Base-by-base conservation (phyloP, 2,329 filamentous ascomycete species). In the Botrytis squamosa region DNA sequence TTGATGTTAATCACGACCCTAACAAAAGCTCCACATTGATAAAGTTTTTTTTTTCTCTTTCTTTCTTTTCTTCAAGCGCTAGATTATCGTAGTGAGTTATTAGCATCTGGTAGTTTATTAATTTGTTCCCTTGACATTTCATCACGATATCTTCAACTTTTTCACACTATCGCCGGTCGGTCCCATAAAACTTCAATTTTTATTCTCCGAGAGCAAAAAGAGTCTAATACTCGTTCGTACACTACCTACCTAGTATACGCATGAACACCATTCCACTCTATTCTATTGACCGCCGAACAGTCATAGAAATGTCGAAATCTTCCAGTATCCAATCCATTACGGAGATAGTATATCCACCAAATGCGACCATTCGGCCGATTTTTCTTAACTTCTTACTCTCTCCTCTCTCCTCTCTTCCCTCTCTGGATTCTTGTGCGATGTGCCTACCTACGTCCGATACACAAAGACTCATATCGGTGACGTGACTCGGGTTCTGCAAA, bases 331-430 rank as follows among this genome's bases (percentile, higher is more conserved):
- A 7, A n/a, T 7, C 49, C 12, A n/a, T n/a, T 16, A 7, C 25
- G 49, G 49, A n/a, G 12, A 55, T 18, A 10, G 33, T 46, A 67
- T 40, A 55, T 67, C 46, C 64, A 40, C 44, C 33, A 10, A 29
- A 29, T 49, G 57, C 55, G 57, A 46, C 40, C 20, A 40, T 70
- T 63, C 57, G 68, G 68, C 68, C 68, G 68, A 70, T 46, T 4
- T 22, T 12, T 33, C 25, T 18, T 12, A 14, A 25, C 22, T 52
- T 52, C 49, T 52, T n/a, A 14, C 46, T 25, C 40, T 42, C 40
- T 44, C 0, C 42, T 18, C 22, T 52, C 25, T 25, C 3, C 18
- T 22, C 4, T 25, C 46, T 25, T 25, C 46, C 9, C 25, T n/a
- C 25, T 14, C 12, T 52, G 49, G 49, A 14, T 6, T 49, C 20